phyloP scores from a whole-genome alignment of 371 early-diverging fungal species.

The Rhizopus delemar region DNA sequence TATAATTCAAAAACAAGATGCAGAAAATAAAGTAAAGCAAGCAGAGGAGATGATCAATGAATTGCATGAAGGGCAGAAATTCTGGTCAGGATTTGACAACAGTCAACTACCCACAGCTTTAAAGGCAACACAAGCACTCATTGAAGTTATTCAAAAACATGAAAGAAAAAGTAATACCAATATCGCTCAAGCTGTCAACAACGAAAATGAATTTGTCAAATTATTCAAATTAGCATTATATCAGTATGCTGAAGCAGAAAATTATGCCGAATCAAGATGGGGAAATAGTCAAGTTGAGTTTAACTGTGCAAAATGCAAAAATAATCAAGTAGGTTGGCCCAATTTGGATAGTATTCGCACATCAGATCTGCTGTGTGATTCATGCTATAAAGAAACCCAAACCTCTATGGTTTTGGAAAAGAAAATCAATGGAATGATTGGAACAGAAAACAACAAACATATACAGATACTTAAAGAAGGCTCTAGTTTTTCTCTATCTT shows the following conservation, averaged over 20 bases:
- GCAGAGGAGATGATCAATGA: constrained; percentile 10
- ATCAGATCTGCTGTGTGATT: constrained; percentile 32
- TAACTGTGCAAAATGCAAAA: constrained; percentile 36
- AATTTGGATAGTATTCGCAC: constrained; percentile 41
- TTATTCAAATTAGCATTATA: constrained; percentile 31
- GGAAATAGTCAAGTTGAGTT: constrained; percentile 27
- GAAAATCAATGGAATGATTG: constrained; percentile 25
- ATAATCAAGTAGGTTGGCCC: constrained; percentile 33
- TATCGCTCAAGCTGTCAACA: constrained; percentile 2
- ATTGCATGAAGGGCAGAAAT: constrained; percentile 20
- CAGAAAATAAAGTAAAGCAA: constrained; percentile 4
- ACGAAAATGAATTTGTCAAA: constrained; percentile 25
- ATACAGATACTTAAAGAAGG: constrained; percentile 8
- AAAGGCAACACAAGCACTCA: constrained; percentile 12
- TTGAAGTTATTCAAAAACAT: constrained; percentile 19
- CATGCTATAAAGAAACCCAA: constrained; percentile 37
- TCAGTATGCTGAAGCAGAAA: constrained; percentile 36
- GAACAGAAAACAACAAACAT: constrained; percentile 17
- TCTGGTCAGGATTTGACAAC: constrained; percentile 24
- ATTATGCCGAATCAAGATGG: constrained; percentile 34
- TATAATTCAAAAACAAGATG: constrained; percentile 9
- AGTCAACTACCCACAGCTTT: constrained; percentile 11
- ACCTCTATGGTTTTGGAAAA: constrained; percentile 47
- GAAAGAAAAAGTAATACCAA: neutral
- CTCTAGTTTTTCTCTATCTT: constrained; percentile 15